These are phyloP conservation scores for Cordyceps militaris DNA, from an alignment of 2,329 filamentous ascomycete species.

Conservation along the genomic window DNA sequence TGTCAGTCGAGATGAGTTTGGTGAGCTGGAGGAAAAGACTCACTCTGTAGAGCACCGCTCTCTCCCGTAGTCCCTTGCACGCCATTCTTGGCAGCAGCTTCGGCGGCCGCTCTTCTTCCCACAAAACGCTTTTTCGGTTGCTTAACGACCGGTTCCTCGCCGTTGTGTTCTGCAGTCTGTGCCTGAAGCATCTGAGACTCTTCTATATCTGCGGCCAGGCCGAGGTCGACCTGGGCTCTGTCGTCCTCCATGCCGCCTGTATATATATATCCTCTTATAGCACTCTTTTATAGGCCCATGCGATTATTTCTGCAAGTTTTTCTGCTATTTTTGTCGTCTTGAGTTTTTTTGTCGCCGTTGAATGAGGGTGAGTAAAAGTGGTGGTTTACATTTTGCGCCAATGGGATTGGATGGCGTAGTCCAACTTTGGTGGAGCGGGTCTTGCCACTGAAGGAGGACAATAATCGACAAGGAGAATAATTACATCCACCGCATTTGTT, in stretches of 20 bases:
- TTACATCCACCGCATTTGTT: not conserved
- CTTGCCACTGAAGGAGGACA: not conserved
- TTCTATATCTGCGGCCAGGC: constrained; percentile 60
- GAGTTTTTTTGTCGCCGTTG: not conserved
- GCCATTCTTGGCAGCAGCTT: constrained; percentile 40
- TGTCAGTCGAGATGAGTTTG: not conserved
- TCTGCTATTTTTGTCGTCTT: not conserved
- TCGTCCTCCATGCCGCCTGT: constrained; percentile 63
- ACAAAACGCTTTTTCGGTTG: constrained; percentile 92
- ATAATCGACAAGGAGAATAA: too few species aligned
- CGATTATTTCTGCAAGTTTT: not conserved
- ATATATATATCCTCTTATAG: not conserved
- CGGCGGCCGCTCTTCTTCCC: constrained; percentile 66
- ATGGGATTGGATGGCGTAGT: constrained; percentile 7
- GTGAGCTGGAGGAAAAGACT: not conserved
- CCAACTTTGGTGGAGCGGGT: constrained; percentile 7
- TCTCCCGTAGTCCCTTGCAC: constrained; percentile 20
- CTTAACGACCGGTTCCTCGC: constrained; percentile 43
- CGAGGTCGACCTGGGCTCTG: constrained; percentile 61
- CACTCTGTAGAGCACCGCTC: constrained; percentile 44
- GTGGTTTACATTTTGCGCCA: constrained; percentile 13
- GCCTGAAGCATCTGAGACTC: constrained; percentile 34
- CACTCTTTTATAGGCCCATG: not conserved
- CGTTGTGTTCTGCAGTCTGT: constrained; percentile 20
- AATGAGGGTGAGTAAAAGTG: constrained; percentile 6